Evolutionary conservation across 192 early-diverging fungal genomes (phyloP), one percentile per base, ranked within the genome.

Genomic region (Entomortierella beljakovae): DNA sequence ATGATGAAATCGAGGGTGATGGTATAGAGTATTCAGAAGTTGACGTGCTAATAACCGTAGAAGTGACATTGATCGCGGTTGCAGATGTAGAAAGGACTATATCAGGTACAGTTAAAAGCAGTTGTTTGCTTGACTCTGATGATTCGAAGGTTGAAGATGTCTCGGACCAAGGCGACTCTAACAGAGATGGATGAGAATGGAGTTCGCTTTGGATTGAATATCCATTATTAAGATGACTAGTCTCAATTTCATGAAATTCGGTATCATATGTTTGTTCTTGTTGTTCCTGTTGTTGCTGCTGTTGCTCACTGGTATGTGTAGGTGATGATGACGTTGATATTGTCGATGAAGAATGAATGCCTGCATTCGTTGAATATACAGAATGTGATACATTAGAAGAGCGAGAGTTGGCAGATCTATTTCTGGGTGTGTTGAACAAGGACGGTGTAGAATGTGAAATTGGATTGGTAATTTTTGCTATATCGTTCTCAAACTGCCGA

Each of bases 401-500:
- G 2, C 52, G 60, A 15, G 29, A 16, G 32, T 57, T 56, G 28
- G 68, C 48, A 3, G 51, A 63, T n/a, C n/a, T 35, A 7, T 40
- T 57, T 11, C 53, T 63, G 10, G 65, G 61, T 11, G 53, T 59
- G 53, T 68, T 64, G 48, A 77, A 77, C 26, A 64, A 32, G 11
- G 65, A 51, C 2, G 53, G 8, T 2, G 57, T 50, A 2, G 57
- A 31, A 37, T 34, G 29, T 38, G 51, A 57, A 15, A n/a, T 20
- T 22, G 48, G 18, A 31, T 20, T 32, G 22, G 25, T 35, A 29
- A 3, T 53, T 46, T 29, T 28, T 7, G 54, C 26, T 1, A 53
- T 49, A 10, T 31, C 61, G n/a, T 22, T 53, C 15, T 70, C 67
- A 61, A 70, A 79, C 62, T 79, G 75, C 10, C 55, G 48, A 6